A percentile compares a stretch with the other conserved stretches of the same genome.
These are phyloP conservation scores for Lolium perenne DNA, from an alignment of 176 grass and related monocot species.

Conservation along the genomic window DNA sequence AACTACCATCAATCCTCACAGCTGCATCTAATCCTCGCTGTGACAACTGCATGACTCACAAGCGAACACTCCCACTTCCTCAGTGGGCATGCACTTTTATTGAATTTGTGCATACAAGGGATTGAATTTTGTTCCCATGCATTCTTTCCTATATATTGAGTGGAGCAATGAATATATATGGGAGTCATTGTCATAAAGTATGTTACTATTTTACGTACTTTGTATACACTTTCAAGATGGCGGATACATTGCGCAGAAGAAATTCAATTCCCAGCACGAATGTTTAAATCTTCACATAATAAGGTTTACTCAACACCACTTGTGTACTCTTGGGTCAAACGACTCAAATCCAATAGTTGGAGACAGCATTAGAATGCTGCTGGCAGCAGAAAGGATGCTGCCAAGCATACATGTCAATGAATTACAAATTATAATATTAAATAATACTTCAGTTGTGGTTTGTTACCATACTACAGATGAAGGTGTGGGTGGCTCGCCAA, in stretches of 20 bases:
- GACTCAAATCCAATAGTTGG: slow-evolving; percentile 8
- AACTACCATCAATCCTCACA: not conserved
- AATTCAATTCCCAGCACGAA: not conserved
- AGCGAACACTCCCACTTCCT: not conserved
- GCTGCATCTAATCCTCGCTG: not conserved
- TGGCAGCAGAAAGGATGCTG: not conserved
- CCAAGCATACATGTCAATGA: too few species aligned
- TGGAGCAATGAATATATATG: slow-evolving; percentile 4
- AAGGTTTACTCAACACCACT: slow-evolving; percentile 25
- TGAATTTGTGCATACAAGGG: not conserved
- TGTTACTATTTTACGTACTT: slow-evolving; percentile 30
- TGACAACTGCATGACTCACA: slow-evolving; percentile 24
- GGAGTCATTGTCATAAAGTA: not conserved
- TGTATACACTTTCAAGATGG: slow-evolving; percentile 15
- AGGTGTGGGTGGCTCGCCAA: not conserved
- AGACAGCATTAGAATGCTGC: not conserved
- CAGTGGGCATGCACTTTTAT: slow-evolving; percentile 14
- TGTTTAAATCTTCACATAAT: slow-evolving; percentile 8
- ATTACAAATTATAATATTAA: not conserved
- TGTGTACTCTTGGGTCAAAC: not conserved
- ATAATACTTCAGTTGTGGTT: not conserved
- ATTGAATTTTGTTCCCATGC: slow-evolving; percentile 14
- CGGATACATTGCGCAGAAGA: not conserved
- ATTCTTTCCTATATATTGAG: not conserved
- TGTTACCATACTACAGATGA: not conserved